These are phyloP conservation scores for Fusarium austroafricanum DNA, from an alignment of 2,329 filamentous ascomycete species.

Conservation along the genomic window DNA sequence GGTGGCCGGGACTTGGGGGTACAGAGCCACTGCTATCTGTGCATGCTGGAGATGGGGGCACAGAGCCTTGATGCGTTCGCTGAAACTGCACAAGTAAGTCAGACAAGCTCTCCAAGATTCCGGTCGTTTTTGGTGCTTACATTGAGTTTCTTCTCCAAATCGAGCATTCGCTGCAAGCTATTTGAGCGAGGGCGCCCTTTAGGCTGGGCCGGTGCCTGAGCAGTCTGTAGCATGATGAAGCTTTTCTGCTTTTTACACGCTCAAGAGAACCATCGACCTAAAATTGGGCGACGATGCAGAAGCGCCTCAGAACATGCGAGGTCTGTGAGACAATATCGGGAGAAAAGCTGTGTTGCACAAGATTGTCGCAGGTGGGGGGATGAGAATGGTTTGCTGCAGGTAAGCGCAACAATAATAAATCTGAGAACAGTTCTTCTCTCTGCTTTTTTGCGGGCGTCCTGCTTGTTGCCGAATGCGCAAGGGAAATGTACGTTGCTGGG, in stretches of 20 bases:
- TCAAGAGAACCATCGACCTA: conserved; percentile 26
- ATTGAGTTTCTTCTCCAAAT: conserved; percentile 69
- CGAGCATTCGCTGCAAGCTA: conserved; percentile 69
- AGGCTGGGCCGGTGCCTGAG: conserved; percentile 23
- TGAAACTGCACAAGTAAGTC: conserved; percentile 25
- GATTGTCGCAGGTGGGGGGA: conserved; percentile 15
- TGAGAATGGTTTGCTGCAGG: conserved; percentile 31
- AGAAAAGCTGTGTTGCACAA: conserved; percentile 29
- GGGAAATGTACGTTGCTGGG: neutral
- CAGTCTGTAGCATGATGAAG: conserved; percentile 32
- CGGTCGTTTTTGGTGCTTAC: conserved; percentile 53
- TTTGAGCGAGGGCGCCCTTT: conserved; percentile 50
- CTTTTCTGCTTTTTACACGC: neutral
- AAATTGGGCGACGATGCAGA: conserved; percentile 3
- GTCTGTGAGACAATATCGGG: conserved; percentile 15
- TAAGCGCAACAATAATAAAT: conserved; percentile 22
- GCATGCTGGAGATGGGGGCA: conserved; percentile 32
- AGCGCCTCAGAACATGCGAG: conserved; percentile 29
- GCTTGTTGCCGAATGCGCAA: conserved; percentile 23
- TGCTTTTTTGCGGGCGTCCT: conserved; percentile 12
- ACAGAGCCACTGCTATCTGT: conserved; percentile 29
- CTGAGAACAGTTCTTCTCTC: conserved; percentile 1
- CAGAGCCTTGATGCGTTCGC: conserved; percentile 32
- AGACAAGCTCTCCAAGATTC: conserved; percentile 1
- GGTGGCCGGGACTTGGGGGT: conserved; percentile 34